Conservation (phyloP, 2,329 filamentous ascomycete species). For the Amphichorda felina region DNA sequence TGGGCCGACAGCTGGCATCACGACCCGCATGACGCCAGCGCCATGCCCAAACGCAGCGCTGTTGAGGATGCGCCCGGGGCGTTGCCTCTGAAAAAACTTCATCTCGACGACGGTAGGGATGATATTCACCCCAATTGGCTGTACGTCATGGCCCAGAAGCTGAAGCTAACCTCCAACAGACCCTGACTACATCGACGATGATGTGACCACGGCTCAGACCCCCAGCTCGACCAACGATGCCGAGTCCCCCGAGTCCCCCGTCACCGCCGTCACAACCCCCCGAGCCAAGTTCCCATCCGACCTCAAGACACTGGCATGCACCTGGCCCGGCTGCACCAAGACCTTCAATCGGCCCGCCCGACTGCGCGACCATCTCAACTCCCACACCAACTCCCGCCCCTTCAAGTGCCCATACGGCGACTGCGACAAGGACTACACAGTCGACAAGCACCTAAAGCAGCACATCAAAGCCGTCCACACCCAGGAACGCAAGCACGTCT, state of each 20-base stretch:
- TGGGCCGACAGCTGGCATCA: neutral
- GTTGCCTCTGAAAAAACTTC: constrained; percentile 14
- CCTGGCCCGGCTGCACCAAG: constrained; percentile 63
- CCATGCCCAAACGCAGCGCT: constrained; percentile 21
- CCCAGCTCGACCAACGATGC: constrained; percentile 18
- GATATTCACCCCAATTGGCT: neutral
- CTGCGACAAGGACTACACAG: constrained; percentile 77
- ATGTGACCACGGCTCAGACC: constrained; percentile 16
- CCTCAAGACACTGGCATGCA: constrained; percentile 67
- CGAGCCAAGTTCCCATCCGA: constrained; percentile 51
- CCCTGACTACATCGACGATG: constrained; percentile 20
- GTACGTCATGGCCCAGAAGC: neutral
- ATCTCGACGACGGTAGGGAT: constrained; percentile 5
- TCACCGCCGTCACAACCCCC: constrained; percentile 25
- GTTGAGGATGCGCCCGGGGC: constrained; percentile 9
- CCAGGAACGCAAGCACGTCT: constrained; percentile 56
- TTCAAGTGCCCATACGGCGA: constrained; percentile 58
- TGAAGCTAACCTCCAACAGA: constrained; percentile 9
- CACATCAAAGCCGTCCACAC: constrained; percentile 78
- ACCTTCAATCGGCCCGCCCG: constrained; percentile 80
- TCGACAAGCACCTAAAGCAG: constrained; percentile 75
- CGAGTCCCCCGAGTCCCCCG: constrained; percentile 15
- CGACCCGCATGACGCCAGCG: constrained; percentile 2
- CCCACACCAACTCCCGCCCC: constrained; percentile 75
- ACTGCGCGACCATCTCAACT: constrained; percentile 67